Base-by-base conservation (phyloP, 768 basidiomycete species). In the Solioccasus polychromus region DNA sequence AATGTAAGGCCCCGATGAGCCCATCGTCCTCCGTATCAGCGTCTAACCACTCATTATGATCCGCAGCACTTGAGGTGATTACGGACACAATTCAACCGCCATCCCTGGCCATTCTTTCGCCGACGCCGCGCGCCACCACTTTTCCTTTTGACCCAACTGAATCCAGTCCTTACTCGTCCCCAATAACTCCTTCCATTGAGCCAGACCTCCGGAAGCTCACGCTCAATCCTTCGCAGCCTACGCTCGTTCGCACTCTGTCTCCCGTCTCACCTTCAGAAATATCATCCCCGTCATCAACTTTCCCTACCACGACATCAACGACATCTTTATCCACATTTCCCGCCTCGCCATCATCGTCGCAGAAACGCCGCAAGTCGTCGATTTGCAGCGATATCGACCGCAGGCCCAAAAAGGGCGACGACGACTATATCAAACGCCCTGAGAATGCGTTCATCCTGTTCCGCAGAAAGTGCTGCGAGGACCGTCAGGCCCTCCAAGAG, bases 371-470 rank as follows among this genome's bases (percentile, higher is more conserved):
- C 62, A 80, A 78, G 44, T 72, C 73, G 35, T 73, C 69, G 41
- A 67, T 68, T 58, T 73, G 63, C 59, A 72, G 72, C 63, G 69
- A 63, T 42, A 57, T 68, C 58, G 80, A 82, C 49, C 78, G 78
- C 53, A 55, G 67, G 45, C 67, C 74, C 8, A 73, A 71, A 64
- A 74, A 83, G 71, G 86, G 87, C 55, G 86, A 88, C 66, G 84
- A 85, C 39, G 85, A 86, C 64, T 89, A 89, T 60, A 80, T 89
- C 71, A 88, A 88, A 66, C 80, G 87, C 34, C 87, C 86, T 2
- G 84, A 87, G 68, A 88, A 89, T 58, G 87, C 87, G 8, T 89
- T 89, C 72, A 89, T 89, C 62, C 76, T 89, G 44, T 89, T 89
- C 77, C 79, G 87, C 44, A 77, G 85, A 55, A 80, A 84, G 58